Evolutionary conservation across 2,329 filamentous ascomycete genomes (phyloP), one percentile per base, ranked within the genome.

Genomic region (Raffaelea albimanens): DNA sequence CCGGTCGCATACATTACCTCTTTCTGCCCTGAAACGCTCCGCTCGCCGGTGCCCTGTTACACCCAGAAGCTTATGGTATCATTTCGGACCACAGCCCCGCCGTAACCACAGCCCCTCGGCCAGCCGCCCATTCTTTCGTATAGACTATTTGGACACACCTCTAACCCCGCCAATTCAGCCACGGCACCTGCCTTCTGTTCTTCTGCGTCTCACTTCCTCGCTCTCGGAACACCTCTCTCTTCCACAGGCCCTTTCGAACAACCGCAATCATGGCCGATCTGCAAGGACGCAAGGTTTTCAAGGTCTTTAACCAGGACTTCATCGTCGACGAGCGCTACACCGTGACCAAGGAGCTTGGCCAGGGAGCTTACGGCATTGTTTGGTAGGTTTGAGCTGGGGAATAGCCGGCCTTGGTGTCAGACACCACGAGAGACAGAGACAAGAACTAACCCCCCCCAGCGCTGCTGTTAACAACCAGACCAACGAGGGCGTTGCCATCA

Each of bases 261-360:
- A 19, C 18, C 38, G 40, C 44, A 41, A 43, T n/a, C 21, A 66
- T 66, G 63, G 59, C 59, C 51, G 63, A 66, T 53, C 56, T 65
- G 21, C 61, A 64, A 50, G 63, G 62, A 43, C 84, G 89, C 69
- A 96, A 95, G 78, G 80, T 91, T 68, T 96, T 95, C 78, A 95
- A 95, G 82, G 90, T 98, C 66, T 98, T 98, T 73, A 96, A 96
- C 76, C 93, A 98, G 65, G 93, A 98, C 73, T 98, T 98, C 65
- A 83, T 96, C 59, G 93, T 97, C 62, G 93, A 97, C 65, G 91
- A 97, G 69, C 83, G 91, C 60, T 98, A 98, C 72, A 95, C 87
- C 56, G 93, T 98, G 56, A 97, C 91, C 56, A 98, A 98, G 77
- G 93, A 98, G 74, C 76, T 98, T 47, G 93, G 93, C 41, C 93